These are phyloP conservation scores for Coemansia sp. DNA, from an alignment of 192 early-diverging fungal species.

Conservation along the genomic window DNA sequence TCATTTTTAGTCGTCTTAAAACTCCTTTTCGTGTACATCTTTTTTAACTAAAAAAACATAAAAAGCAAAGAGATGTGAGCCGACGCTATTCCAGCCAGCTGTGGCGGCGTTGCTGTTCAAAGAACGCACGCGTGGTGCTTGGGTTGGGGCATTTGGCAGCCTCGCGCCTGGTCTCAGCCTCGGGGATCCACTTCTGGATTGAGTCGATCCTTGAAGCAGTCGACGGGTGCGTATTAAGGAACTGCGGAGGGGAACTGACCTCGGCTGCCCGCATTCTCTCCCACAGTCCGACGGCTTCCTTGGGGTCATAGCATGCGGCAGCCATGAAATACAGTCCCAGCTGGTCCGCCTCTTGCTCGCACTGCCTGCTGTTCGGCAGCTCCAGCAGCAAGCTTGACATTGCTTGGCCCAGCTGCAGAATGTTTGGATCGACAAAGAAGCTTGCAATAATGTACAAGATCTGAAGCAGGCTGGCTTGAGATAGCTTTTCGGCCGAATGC, in stretches of 20 bases:
- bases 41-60: too few species aligned
- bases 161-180: constrained; percentile 37
- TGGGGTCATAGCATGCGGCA: constrained; percentile 89
- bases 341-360: constrained; percentile 90
- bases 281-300: constrained; percentile 79
- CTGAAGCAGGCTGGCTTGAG: constrained; percentile 62
- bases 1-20: background rate
- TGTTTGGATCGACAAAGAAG: constrained; percentile 67
- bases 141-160: constrained; percentile 36
- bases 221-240: constrained; percentile 84
- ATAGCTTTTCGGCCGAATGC: constrained; percentile 88
- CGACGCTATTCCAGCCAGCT: background rate
- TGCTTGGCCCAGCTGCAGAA: constrained; percentile 56
- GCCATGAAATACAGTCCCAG: constrained; percentile 89
- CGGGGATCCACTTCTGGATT: constrained; percentile 49
- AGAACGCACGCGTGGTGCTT: constrained; percentile 19
- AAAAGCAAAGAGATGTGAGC: background rate
- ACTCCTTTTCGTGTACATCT: background rate
- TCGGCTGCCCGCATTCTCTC: constrained; percentile 68
- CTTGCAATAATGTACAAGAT: constrained; percentile 59
- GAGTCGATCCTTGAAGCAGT: constrained; percentile 64
- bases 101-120: constrained; percentile 5
- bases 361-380: constrained; percentile 83
- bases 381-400: constrained; percentile 71
- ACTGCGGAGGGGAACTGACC: constrained; percentile 52